These are phyloP conservation scores for Pneumocystis murina DNA, from an alignment of 1,139 yeast genomes.

Conservation along the genomic window DNA sequence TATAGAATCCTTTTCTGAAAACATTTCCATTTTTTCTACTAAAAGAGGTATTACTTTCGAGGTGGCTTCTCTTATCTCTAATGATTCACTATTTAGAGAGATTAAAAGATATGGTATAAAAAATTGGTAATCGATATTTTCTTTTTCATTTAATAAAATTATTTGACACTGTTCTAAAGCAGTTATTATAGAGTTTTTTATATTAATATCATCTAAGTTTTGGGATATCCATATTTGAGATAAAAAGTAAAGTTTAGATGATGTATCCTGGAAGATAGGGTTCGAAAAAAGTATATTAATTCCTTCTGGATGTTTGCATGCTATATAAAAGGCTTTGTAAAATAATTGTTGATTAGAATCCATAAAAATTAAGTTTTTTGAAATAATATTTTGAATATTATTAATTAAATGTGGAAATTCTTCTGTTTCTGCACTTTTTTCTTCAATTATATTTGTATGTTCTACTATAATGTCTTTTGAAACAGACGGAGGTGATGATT, in stretches of 20 bases:
- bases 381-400: not conserved
- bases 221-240: not conserved
- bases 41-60: slow-evolving; percentile 18
- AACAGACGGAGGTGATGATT: not conserved
- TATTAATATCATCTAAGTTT: not conserved
- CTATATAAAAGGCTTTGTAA: not conserved
- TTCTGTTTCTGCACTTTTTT: not conserved
- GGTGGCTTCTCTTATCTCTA: slow-evolving; percentile 31
- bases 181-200: not conserved
- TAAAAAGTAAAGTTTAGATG: not conserved
- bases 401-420: not conserved
- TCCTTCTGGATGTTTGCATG: not conserved
- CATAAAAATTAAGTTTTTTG: not conserved
- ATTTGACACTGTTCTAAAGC: not conserved
- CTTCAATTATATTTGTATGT: not conserved
- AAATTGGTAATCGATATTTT: slow-evolving; percentile 23
- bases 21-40: slow-evolving; percentile 22
- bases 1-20: slow-evolving; percentile 17
- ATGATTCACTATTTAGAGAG: slow-evolving; percentile 21
- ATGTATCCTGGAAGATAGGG: not conserved
- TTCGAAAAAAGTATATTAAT: not conserved
- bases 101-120: slow-evolving; percentile 22
- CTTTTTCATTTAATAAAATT: not conserved
- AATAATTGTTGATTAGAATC: not conserved
- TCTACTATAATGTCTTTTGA: not conserved